Evolutionary conservation across 306 rosid species (phyloP), one percentile per base, ranked within the genome.

Genomic region (Alnus glutinosa): DNA sequence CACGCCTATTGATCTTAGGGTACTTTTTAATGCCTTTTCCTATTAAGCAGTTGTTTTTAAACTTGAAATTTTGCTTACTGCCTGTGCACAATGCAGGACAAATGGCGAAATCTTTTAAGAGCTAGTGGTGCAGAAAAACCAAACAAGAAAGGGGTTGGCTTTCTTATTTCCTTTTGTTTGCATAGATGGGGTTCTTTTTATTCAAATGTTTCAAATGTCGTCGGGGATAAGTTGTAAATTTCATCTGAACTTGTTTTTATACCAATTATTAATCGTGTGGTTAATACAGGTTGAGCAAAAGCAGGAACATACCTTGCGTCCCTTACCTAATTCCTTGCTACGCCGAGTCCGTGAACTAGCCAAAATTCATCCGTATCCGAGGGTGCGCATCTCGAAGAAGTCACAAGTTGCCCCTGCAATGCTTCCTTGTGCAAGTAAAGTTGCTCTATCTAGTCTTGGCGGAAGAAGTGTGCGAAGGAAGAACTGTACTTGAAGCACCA

Each of bases 1-100:
- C 61, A 96, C 99, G 1, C 99, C 99, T 36, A 90, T 92, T 74
- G 99, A 96, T 88, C 91, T 96, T 76, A 88, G 98, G 96, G 98
- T 96, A 89, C 71, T 62, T 80, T 2, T 4, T 81, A 23, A 11
- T 75, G 79, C 84, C 70, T 79, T 78, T 30, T 75, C 70, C 32
- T 37, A 37, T 80, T 77, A 28, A 77, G 28, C 57, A 55, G 36
- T 58, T 36, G 48, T 64, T 42, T 77, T 73, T 75, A 75, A 66
- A 52, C 55, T 57, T 58, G 70, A 70, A 57, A 51, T 79, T 78
- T 55, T 48, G 18, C 16, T 77, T 80, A 57, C 74, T 79, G 37
- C 62, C 72, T 71, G 62, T 71, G 62, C 75, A 44, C 66, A 76
- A 64, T 81, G 82, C 94, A 96, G 99, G 99, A 96, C 86, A 96